Conservation (phyloP, 768 basidiomycete genomes). For the Strobilomyces confusus region DNA sequence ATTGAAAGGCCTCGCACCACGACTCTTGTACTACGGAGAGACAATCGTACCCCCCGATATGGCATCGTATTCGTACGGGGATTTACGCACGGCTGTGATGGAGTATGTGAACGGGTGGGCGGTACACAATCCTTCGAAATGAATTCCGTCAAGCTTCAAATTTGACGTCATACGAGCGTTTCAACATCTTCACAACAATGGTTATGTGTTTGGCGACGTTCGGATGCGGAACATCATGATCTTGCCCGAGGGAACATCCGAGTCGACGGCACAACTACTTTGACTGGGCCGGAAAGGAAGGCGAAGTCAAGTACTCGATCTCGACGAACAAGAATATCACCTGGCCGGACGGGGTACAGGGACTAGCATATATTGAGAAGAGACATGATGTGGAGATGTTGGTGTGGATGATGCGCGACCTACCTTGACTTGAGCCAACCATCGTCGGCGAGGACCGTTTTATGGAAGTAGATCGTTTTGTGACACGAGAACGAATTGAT, state of each 20-base stretch:
- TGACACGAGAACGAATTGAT: too few species aligned
- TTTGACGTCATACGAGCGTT: not conserved
- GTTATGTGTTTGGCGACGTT: not conserved
- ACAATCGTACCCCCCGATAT: too few species aligned
- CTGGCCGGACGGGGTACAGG: not conserved
- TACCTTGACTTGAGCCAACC: too few species aligned
- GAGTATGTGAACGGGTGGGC: too few species aligned
- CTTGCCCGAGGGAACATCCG: not conserved
- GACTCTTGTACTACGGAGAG: too few species aligned
- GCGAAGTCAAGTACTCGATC: not conserved
- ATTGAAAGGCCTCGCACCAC: too few species aligned
- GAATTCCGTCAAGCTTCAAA: not conserved
- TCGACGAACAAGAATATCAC: not conserved
- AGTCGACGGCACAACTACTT: not conserved
- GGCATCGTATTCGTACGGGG: too few species aligned
- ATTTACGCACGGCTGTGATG: too few species aligned
- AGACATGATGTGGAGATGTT: not conserved
- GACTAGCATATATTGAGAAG: not conserved
- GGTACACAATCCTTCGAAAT: not conserved
- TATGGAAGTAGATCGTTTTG: too few species aligned
- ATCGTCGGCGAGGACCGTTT: too few species aligned
- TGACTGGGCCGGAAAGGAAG: not conserved
- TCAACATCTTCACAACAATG: not conserved
- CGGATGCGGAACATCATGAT: not conserved
- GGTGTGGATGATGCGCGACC: not conserved